Percentiles rank a stretch among this genome's conserved stretches.
These are phyloP conservation scores for Ceratobasidium sp. DNA, from an alignment of 1,284 basidiomycete species.

Conservation along the genomic window DNA sequence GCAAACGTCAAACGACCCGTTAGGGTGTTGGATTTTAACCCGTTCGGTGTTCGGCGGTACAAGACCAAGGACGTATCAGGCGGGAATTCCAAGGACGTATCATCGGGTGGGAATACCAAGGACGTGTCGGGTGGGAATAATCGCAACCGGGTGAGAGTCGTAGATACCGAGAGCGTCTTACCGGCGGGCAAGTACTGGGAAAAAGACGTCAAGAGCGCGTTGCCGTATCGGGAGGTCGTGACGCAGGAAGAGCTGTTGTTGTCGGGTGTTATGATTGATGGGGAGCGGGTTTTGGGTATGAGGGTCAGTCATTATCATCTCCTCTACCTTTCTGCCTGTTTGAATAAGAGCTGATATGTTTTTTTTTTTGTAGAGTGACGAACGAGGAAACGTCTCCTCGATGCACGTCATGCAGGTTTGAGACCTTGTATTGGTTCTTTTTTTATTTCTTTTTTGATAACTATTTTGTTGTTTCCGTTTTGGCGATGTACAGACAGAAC, in stretches of 20 bases:
- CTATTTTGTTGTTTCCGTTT: background rate
- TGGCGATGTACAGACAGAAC: slow-evolving; percentile 25
- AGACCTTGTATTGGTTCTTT: background rate
- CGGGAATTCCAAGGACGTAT: background rate
- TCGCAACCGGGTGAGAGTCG: background rate
- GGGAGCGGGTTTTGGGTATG: slow-evolving; percentile 42
- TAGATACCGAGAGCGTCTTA: slow-evolving; percentile 12
- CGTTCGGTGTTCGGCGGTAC: slow-evolving; percentile 21
- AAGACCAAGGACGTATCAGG: slow-evolving; percentile 20
- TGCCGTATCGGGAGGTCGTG: slow-evolving; percentile 41
- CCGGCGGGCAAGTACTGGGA: slow-evolving; percentile 37
- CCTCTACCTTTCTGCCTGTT: background rate
- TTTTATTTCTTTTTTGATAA: background rate
- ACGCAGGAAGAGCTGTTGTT: slow-evolving; percentile 37
- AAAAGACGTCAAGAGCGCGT: slow-evolving; percentile 25
- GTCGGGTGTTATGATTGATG: slow-evolving; percentile 44
- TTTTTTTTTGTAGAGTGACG: slow-evolving; percentile 29
- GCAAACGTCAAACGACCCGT: slow-evolving; percentile 37
- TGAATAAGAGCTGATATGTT: background rate
- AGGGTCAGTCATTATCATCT: background rate
- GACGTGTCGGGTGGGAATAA: no score
- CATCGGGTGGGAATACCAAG: no score
- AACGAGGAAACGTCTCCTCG: slow-evolving; percentile 39
- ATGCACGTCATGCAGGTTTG: slow-evolving; percentile 45
- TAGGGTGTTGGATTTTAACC: slow-evolving; percentile 42